These are phyloP conservation scores for Cryphonectria nitschkei DNA, from an alignment of 2,329 filamentous ascomycete species.

Conservation along the genomic window DNA sequence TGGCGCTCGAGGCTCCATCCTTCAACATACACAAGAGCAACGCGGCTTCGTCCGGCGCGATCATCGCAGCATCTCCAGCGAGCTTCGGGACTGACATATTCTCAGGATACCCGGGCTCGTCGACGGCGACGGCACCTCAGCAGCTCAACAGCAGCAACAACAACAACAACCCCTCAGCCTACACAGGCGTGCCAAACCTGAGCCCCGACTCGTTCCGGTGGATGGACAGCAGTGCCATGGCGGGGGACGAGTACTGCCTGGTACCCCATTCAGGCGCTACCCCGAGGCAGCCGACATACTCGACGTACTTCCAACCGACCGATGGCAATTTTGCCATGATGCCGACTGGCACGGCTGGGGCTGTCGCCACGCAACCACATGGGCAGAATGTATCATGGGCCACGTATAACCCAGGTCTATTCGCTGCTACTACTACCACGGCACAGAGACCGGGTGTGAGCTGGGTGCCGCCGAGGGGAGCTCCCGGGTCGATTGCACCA, in stretches of 20 bases:
- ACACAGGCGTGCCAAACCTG: not conserved
- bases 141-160: no score
- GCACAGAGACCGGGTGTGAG: not conserved
- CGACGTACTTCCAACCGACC: not conserved
- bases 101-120: not conserved
- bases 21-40: not conserved
- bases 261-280: not conserved
- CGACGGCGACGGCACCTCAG: not conserved
- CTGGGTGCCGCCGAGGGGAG: constrained; percentile 1
- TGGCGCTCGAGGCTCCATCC: not conserved
- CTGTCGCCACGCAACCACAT: not conserved
- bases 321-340: constrained; percentile 1
- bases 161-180: not conserved
- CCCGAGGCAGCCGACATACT: not conserved
- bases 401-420: not conserved
- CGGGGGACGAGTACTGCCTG: not conserved
- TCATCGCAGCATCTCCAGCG: not conserved
- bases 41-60: no score
- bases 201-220: not conserved
- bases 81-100: not conserved
- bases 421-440: not conserved
- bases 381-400: not conserved
- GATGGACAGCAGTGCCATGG: not conserved
- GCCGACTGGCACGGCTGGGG: not conserved
- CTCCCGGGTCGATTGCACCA: not conserved